phyloP scores from a whole-genome alignment of 495 filamentous ascomycete genomes.

The Rusavskia elegans region DNA sequence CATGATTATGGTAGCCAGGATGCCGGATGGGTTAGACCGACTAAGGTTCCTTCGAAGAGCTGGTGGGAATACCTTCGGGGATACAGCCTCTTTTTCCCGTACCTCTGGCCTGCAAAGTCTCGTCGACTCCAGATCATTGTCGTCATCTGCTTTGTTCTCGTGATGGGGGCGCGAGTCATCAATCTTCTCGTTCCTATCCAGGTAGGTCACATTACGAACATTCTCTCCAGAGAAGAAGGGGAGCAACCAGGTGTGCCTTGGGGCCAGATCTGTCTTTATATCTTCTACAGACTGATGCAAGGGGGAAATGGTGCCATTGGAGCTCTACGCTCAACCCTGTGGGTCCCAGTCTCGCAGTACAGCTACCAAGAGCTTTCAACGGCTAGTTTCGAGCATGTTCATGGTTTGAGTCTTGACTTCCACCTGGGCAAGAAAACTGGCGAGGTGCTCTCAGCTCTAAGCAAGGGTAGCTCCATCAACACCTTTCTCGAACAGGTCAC shows the following conservation, averaged over 20 bases:
- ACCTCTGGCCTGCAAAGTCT: slow-evolving; percentile 79
- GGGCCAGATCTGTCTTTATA: slow-evolving; percentile 58
- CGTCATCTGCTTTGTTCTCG: slow-evolving; percentile 61
- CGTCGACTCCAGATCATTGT: slow-evolving; percentile 55
- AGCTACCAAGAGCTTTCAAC: slow-evolving; percentile 90
- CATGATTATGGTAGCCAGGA: slow-evolving; percentile 30
- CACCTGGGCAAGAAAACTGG: slow-evolving; percentile 94
- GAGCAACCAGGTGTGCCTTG: slow-evolving; percentile 40
- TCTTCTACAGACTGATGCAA: slow-evolving; percentile 71
- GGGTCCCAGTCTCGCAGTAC: slow-evolving; percentile 93
- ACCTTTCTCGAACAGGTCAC: slow-evolving; percentile 91
- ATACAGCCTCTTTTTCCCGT: slow-evolving; percentile 83
- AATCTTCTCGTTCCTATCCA: slow-evolving; percentile 71
- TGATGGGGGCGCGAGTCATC: slow-evolving; percentile 59
- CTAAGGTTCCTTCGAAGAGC: slow-evolving; percentile 47
- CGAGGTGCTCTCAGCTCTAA: slow-evolving; percentile 84
- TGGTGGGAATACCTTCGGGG: slow-evolving; percentile 80
- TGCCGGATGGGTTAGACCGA: slow-evolving; percentile 45
- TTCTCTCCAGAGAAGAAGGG: slow-evolving; percentile 38
- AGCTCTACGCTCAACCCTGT: slow-evolving; percentile 63
- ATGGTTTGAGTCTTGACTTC: slow-evolving; percentile 86
- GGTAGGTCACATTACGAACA: slow-evolving; percentile 54
- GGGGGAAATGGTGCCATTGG: slow-evolving; percentile 76
- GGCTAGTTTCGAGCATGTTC: slow-evolving; percentile 92
- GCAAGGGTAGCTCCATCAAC: slow-evolving; percentile 92